Percentiles rank a stretch among this genome's conserved stretches.
Evolutionary conservation across 2,329 filamentous ascomycete species (phyloP).

Genomic region (Colletotrichum sp.): DNA sequence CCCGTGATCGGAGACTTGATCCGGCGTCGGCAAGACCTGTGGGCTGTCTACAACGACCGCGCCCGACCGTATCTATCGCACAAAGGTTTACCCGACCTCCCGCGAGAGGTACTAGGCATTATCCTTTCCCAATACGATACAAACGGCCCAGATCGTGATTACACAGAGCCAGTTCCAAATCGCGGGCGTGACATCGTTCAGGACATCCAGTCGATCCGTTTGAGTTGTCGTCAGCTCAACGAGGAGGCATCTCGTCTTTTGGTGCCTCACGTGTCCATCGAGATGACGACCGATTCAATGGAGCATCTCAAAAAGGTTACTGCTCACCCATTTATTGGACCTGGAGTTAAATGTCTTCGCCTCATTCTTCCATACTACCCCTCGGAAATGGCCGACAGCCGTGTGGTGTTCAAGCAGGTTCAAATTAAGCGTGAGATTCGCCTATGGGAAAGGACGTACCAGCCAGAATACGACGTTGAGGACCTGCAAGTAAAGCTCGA

Average conservation of each 20-base stretch:
- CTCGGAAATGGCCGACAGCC: not conserved
- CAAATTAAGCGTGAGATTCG: not conserved
- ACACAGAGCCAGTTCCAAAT: not conserved
- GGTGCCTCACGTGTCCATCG: not conserved
- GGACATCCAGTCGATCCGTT: not conserved
- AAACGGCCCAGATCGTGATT: not conserved
- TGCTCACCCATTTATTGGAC: not conserved
- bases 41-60: not conserved
- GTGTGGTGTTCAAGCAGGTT: not conserved
- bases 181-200: not conserved
- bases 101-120: not conserved
- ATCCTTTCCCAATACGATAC: not conserved
- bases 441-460: not conserved
- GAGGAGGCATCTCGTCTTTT: not conserved
- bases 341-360: not conserved
- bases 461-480: too few relatives aligned
- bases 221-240: not conserved
- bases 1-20: not conserved
- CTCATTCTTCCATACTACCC: not conserved
- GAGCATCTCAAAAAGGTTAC: not conserved
- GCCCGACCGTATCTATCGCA: not conserved
- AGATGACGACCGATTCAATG: not conserved
- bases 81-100: not conserved
- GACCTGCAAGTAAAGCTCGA: too few relatives aligned
- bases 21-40: not conserved